Conservation (phyloP, 2,329 filamentous ascomycete genomes). For the Aspergillus fumigatiaffinis region DNA sequence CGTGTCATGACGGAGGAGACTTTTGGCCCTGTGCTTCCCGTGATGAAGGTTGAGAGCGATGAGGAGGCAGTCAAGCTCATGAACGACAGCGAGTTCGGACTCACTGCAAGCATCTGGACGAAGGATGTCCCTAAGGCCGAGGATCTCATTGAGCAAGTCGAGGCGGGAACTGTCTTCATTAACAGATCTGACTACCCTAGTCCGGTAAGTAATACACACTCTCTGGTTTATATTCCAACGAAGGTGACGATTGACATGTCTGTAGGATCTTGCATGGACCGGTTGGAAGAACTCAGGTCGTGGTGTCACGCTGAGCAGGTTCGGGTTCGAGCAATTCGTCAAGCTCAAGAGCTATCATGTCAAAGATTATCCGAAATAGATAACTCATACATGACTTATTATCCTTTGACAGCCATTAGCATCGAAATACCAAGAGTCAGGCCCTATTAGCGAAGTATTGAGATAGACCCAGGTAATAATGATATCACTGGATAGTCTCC, state of each 20-base stretch:
- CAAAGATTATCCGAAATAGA: conserved; percentile 66
- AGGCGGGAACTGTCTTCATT: conserved; percentile 93
- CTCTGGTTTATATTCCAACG: background rate
- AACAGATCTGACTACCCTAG: conserved; percentile 91
- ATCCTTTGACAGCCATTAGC: background rate
- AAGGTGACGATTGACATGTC: background rate
- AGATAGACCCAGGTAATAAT: background rate
- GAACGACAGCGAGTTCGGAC: conserved; percentile 91
- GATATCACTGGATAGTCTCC: background rate
- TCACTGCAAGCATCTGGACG: conserved; percentile 97
- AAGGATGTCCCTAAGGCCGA: conserved; percentile 75
- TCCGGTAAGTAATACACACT: conserved; percentile 61
- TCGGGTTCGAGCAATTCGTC: conserved; percentile 92
- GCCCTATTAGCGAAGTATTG: background rate
- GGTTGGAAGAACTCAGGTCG: conserved; percentile 97
- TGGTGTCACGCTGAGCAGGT: conserved; percentile 81
- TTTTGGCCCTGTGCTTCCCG: conserved; percentile 85
- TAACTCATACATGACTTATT: background rate
- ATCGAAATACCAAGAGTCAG: background rate
- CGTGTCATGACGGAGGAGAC: conserved; percentile 86
- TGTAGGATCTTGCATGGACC: conserved; percentile 86
- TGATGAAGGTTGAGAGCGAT: conserved; percentile 80
- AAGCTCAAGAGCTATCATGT: conserved; percentile 95
- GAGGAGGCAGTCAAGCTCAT: conserved; percentile 77
- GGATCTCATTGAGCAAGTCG: conserved; percentile 72